Percentiles rank a stretch among this genome's conserved stretches.
Evolutionary conservation across 169 alveolate genomes (phyloP).

Genomic region (Besnoitia besnoiti): DNA sequence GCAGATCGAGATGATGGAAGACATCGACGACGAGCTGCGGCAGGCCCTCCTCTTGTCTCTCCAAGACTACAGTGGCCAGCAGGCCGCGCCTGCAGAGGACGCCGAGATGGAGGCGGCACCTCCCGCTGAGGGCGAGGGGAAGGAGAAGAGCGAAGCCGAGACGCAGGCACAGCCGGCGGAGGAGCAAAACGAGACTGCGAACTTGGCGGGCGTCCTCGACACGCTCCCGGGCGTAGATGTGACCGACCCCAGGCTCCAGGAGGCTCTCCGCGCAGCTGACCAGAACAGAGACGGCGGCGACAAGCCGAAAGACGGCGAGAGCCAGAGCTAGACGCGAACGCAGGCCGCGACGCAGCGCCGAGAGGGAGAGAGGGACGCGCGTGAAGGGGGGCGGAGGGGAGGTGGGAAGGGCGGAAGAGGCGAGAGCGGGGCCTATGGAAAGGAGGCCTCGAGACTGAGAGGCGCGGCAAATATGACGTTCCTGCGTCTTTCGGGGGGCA

Average conservation of each 20-base stretch:
- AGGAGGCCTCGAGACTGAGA: too few relatives aligned
- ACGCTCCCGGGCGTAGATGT: constrained; percentile 55
- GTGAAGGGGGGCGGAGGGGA: too few relatives aligned
- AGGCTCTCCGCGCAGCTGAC: constrained; percentile 5
- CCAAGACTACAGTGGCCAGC: constrained; percentile 50
- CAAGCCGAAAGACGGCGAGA: neutral
- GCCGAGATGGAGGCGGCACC: neutral
- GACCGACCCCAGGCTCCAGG: constrained; percentile 40
- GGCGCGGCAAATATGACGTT: too few relatives aligned
- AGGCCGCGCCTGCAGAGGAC: neutral
- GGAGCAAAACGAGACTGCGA: neutral
- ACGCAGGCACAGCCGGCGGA: neutral
- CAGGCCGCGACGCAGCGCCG: too few relatives aligned
- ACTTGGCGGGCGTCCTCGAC: neutral
- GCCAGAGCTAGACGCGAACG: too few relatives aligned
- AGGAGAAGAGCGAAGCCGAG: neutral
- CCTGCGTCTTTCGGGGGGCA: too few relatives aligned
- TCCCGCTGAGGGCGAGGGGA: neutral
- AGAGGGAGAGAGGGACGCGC: too few relatives aligned
- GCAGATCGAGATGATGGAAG: constrained; percentile 49
- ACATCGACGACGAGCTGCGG: constrained; percentile 63
- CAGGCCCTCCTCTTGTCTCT: constrained; percentile 50
- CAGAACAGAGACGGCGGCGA: neutral
- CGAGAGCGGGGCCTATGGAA: too few relatives aligned
- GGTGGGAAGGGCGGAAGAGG: too few relatives aligned